Evolutionary conservation across 2,329 filamentous ascomycete genomes (phyloP), one percentile per base, ranked within the genome.

Genomic region (Fusarium keratoplasticum): DNA sequence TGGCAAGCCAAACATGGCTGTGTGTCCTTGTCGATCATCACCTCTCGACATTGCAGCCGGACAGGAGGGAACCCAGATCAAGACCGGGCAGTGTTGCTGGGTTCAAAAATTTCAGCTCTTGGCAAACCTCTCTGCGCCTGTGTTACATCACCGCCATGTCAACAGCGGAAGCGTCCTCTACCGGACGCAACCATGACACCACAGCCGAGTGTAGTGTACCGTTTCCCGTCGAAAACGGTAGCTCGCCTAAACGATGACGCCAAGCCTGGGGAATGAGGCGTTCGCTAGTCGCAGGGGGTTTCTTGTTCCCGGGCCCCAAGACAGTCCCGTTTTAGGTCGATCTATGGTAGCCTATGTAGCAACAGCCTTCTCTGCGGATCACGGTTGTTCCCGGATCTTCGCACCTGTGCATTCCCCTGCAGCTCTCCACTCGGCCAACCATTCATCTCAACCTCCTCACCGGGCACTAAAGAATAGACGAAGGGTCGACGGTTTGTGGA

Each of bases 181-280:
- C 31, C 40, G 18, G 42, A 40, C 59, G 61, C 18, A 59, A 74
- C 52, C 22, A 31, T 64, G 55, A 66, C 64, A 42, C 71, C 47
- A 64, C 68, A 72, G 7, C 64, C 61, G 60, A 14, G 11, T 14
- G 20, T 66, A 72, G 47, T 40, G 38, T 63, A 59, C 25, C 72
- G 60, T 72, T 57, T 44, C 16, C 52, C 16, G 13, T 61, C 22
- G 64, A 55, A 66, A 74, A 55, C 68, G 62, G 33, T 35, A 61
- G 11, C 38, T 52, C 11, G 35, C 22, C 20, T 40, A 13, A 40
- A 36, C 13, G 20, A 54, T 20, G 22, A 36, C 13, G 60, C 9
- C 57, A 63, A 63, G 42, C 20, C 50, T 29, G 36, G 47, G 52
- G 38, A 70, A 72, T 38, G 59, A 64, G 64, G 71, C 61, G 62